A percentile compares a stretch with the other conserved stretches of the same genome.
Evolutionary conservation across 805 yeast species (phyloP).

Genomic region (Zygoascus biomembranicola): DNA sequence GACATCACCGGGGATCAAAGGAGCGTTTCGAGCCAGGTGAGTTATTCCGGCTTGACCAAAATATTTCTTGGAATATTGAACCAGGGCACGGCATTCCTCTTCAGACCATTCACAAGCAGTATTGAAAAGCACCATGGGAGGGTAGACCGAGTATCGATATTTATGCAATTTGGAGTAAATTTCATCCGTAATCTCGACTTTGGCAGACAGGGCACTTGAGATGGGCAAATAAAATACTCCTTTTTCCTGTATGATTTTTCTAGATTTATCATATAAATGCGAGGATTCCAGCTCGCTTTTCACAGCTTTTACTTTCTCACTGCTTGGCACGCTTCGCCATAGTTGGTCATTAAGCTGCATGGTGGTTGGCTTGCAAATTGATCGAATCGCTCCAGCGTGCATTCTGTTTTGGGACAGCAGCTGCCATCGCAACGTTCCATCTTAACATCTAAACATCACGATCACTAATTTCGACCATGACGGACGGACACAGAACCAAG

Average conservation of each 20-base stretch:
- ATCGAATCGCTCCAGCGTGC: too few relatives aligned
- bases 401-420: too few relatives aligned
- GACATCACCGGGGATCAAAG: constrained; percentile 46
- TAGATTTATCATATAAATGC: neutral
- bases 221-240: neutral
- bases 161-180: neutral
- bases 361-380: too few relatives aligned
- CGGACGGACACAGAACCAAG: neutral
- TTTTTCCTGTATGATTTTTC: neutral
- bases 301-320: neutral
- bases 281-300: neutral
- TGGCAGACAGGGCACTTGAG: neutral
- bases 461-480: neutral
- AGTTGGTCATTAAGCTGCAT: neutral
- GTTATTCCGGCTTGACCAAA: constrained; percentile 29
- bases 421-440: too few relatives aligned
- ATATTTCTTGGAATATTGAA: neutral
- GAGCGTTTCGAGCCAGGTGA: constrained; percentile 65
- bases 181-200: neutral
- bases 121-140: constrained; percentile 53
- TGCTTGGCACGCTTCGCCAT: neutral
- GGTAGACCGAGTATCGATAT: constrained; percentile 49
- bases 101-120: neutral
- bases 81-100: neutral
- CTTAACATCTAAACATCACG: too few relatives aligned